A percentile compares a stretch with the other conserved stretches of the same genome.
phyloP scores from a whole-genome alignment of 2,329 filamentous ascomycete genomes.

The Macrophomina phaseolina region DNA sequence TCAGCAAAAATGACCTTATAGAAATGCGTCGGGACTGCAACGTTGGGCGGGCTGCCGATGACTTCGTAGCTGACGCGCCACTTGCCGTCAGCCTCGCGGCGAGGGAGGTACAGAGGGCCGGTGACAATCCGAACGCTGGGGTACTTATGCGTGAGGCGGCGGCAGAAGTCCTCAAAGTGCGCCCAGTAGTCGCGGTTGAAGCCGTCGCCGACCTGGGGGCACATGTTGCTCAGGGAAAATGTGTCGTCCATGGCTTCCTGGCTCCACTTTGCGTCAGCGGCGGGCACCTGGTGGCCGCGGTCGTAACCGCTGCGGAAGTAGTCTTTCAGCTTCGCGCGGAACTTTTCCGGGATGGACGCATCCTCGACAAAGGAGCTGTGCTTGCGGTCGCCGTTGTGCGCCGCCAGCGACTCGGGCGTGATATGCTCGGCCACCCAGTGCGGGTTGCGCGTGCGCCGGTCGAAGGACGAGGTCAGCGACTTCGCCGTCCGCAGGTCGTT shows the following conservation, averaged over 20 bases:
- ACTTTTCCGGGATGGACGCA: constrained; percentile 76
- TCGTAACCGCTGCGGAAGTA: constrained; percentile 96
- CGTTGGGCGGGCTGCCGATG: constrained; percentile 89
- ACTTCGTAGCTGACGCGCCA: constrained; percentile 97
- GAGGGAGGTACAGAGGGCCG: constrained; percentile 90
- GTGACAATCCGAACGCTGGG: constrained; percentile 91
- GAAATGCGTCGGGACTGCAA: constrained; percentile 97
- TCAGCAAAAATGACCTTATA: constrained; percentile 99
- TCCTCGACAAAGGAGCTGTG: constrained; percentile 87
- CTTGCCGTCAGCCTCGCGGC: constrained; percentile 86
- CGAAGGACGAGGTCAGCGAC: constrained; percentile 84
- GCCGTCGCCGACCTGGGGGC: constrained; percentile 94
- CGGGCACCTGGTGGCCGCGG: constrained; percentile 94
- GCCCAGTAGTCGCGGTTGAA: constrained; percentile 99
- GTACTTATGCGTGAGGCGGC: constrained; percentile 78
- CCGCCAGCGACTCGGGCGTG: constrained; percentile 79
- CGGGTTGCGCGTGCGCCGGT: constrained; percentile 89
- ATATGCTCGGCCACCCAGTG: constrained; percentile 95
- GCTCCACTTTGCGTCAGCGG: constrained; percentile 94
- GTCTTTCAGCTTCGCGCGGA: constrained; percentile 88
- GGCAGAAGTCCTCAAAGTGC: constrained; percentile 97
- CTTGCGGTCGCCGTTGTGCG: constrained; percentile 80
- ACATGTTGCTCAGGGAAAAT: constrained; percentile 95
- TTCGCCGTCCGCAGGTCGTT: constrained; percentile 78
- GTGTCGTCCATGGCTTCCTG: constrained; percentile 95